Evolutionary conservation across 192 early-diverging fungal genomes (phyloP), one percentile per base, ranked within the genome.

Genomic region (Powellomyces hirtus): DNA sequence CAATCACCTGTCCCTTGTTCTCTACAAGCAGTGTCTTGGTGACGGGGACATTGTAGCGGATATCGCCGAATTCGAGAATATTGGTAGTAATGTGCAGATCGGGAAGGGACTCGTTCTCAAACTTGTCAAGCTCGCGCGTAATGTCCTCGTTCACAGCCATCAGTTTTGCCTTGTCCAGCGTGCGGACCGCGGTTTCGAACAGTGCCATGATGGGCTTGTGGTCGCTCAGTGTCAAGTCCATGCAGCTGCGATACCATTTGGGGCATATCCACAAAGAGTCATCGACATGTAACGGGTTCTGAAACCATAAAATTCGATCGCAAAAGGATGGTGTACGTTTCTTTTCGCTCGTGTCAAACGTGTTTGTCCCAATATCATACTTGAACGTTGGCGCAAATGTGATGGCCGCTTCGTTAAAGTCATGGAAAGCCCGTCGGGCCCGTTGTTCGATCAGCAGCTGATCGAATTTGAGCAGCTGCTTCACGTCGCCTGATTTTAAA

Each of bases 381-480:
- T 98, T 97, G 83, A 95, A 98, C 0, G 95, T 95, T 0, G 97
- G 97, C 6, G 72, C 70, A 77, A 98, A 98, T 0, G 38, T 68
- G 36, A 98, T 87, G 0, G 73, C 51, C 1, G 83, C 88, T 71
- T 99, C 97, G 14, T 92, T 77, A 68, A 95, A 99, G 30, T 86
- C 90, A n/a, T 70, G 75, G 73, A 99, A 97, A 1, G 90, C 88
- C 62, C 88, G 82, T 35, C 80, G 79, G 34, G 84, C 78, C 14
- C 62, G 44, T 70, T 85, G 81, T 63, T 94, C 86, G 18, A 85
- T 81, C 0, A 64, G 69, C 44, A 97, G 84, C 84, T 98, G 95
- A 75, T 99, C 95, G 62, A 88, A 80, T 31, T 84, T 84, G 33
- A 94, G 72, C 26, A 98, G 77, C 2, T 81, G 31, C n/a, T 82